phyloP scores from a whole-genome alignment of 169 alveolate species.

The Cryptosporidium sp. region DNA sequence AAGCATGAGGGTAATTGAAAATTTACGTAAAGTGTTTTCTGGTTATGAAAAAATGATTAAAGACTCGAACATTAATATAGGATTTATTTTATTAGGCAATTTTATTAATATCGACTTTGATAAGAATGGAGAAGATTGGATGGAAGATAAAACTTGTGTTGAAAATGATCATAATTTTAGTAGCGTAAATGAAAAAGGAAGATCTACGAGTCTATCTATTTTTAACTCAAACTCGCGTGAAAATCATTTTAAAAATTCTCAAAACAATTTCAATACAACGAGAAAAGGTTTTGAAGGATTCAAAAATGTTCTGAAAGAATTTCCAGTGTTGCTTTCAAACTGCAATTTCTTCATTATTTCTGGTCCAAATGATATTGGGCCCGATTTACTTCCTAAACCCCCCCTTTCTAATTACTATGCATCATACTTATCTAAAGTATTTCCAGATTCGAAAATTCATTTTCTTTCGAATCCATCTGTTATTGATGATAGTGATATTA shows the following conservation, averaged over 20 bases:
- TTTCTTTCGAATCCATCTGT: slow-evolving; percentile 31
- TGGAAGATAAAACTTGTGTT: not conserved
- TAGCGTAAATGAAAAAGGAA: not conserved
- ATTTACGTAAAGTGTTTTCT: slow-evolving; percentile 41
- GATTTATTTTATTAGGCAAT: slow-evolving; percentile 50
- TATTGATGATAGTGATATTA: slow-evolving; percentile 7
- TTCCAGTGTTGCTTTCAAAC: slow-evolving; percentile 20
- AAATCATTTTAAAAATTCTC: not conserved
- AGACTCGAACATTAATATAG: slow-evolving; percentile 1
- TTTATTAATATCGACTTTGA: not conserved
- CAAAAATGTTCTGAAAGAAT: not conserved
- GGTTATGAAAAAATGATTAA: slow-evolving; percentile 41
- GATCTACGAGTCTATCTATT: not conserved
- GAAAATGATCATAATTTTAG: not conserved
- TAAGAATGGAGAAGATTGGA: not conserved
- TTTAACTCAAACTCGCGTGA: not conserved
- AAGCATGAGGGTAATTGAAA: not conserved
- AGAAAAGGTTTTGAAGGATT: slow-evolving; percentile 24
- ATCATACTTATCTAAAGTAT: slow-evolving; percentile 15
- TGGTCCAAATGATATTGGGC: slow-evolving; percentile 72
- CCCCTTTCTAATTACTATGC: slow-evolving; percentile 51
- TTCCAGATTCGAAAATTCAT: slow-evolving; percentile 22
- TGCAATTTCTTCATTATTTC: slow-evolving; percentile 31
- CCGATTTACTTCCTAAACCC: slow-evolving; percentile 55
- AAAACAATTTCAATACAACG: slow-evolving; percentile 12